Evolutionary conservation across 1,284 basidiomycete species (phyloP), one percentile per base, ranked within the genome.

Genomic region (Irpex sp.): DNA sequence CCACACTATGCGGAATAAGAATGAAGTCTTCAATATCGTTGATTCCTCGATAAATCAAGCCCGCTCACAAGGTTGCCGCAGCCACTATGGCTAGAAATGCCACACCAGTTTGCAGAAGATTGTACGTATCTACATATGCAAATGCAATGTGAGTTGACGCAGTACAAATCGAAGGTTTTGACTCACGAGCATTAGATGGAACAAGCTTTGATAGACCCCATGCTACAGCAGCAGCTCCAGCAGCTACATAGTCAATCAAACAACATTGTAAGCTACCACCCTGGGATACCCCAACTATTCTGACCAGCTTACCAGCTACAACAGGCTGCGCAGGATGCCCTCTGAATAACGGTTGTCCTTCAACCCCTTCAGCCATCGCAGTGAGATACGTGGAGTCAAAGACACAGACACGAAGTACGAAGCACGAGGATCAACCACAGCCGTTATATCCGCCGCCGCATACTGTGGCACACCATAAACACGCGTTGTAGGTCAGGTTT

Each of bases 91-190:
- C 85, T 15, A 91, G 75, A 57, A 87, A 79, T 7, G 89, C 87
- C 46, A 92, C 83, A 1, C 84, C 82, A 15, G 86, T 87, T 72
- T 92, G 90, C 60, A 86, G 86, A 68, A 90, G 69, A 66, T 87
- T 87, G 68, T 87, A 80, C 31, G 84, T 83, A 76, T 87, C 90
- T 92, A 64, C 36, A 35, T 6, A 19, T 17, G 3, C 49, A 43
- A 9, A 9, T 8, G 17, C 17, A 5, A 51, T 9, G n/a, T 51
- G 39, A 43, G 8, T 51, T 2, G 8, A 11, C 3, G n/a, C 19
- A 11, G 2, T 17, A 58, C n/a, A 9, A 60, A 31, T 37, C 13
- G n/a, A 36, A 49, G 4, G 21, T 11, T 46, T 9, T 1, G 6
- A 62, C 68, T 65, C 54, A 67, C 68, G 62, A 36, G 63, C 39